phyloP scores from a whole-genome alignment of 192 early-diverging fungal species.

The Backusella westeae region DNA sequence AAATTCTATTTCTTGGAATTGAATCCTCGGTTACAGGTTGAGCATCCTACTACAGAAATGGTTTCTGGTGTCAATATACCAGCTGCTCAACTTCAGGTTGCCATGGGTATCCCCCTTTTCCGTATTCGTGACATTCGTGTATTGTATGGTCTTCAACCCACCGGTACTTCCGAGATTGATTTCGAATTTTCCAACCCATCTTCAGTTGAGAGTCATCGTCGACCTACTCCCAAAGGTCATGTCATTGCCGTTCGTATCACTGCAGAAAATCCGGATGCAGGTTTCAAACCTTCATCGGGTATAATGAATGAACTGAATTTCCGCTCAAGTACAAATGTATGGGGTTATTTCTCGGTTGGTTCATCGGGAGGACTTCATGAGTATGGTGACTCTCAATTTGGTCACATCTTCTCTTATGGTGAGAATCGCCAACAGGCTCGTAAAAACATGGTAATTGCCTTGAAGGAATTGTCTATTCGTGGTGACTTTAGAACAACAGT shows the following conservation, averaged over 20 bases:
- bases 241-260: slow-evolving; percentile 99
- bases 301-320: slow-evolving; percentile 98
- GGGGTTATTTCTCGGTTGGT: slow-evolving; percentile 99
- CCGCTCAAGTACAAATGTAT: slow-evolving; percentile 91
- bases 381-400: slow-evolving; percentile 98
- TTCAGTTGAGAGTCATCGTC: slow-evolving; percentile 83
- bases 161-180: slow-evolving; percentile 84
- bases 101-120: slow-evolving; percentile 97
- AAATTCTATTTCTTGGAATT: slow-evolving; percentile 95
- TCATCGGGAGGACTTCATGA: slow-evolving; percentile 95
- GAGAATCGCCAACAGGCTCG: slow-evolving; percentile 88
- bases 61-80: slow-evolving; percentile 97
- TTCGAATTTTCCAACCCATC: slow-evolving; percentile 84
- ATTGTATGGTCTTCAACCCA: slow-evolving; percentile 90
- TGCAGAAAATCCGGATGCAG: slow-evolving; percentile 98
- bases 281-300: slow-evolving; percentile 96
- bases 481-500: slow-evolving; percentile 98
- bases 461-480: slow-evolving; percentile 97
- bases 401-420: slow-evolving; percentile 97
- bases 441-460: slow-evolving; percentile 94
- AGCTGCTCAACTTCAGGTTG: slow-evolving; percentile 94
- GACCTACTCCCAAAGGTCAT: slow-evolving; percentile 93
- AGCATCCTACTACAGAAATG: slow-evolving; percentile 99
- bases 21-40: slow-evolving; percentile 97
- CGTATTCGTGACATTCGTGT: slow-evolving; percentile 94